Base-by-base conservation (phyloP, 495 filamentous ascomycete species). In the Aspergillus cavernicola region DNA sequence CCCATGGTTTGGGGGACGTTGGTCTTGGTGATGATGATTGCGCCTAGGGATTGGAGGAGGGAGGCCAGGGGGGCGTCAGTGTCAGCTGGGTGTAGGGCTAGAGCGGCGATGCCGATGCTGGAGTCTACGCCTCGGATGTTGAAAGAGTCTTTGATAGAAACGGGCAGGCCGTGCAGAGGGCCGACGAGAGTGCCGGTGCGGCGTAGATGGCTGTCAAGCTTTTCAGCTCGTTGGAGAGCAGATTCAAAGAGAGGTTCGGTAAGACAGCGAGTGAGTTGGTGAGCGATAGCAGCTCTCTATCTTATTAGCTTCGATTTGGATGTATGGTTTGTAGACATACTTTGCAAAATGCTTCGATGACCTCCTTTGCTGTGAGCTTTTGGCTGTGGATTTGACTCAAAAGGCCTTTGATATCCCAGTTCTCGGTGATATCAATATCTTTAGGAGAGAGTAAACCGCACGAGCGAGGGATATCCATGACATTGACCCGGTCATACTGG, bases 101-200 rank as follows among this genome's bases (percentile, higher is more conserved):
- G 67, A 11, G 70, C 73, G 15, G 80, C 72, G 44, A 85, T 75
- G n/a, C 82, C 84, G n/a, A 82, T 73, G 10, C 76, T 79, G 2
- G 81, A 67, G 53, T 86, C 79, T 10, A 77, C 64, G 22, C 78
- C 82, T 52, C 75, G 67, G 20, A 89, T 61, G 45, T 83, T 72
- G 69, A 89, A 88, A 22, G 77, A 75, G 56, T 89, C 86, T 58
- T 89, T 87, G 19, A 87, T 56, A 7, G 73, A 76, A 16, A 89
- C 71, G 3, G 86, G 85, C 0, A 90, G 75, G 9, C 86, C 85
- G 57, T 89, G 85, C 0, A 90, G 68, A 0, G 83, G 80, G 2
- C 86, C 86, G 26, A 83, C 40, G 0, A 74, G 68, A 23, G 66
- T 70, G 8, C 77, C 75, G 19, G 76, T 79, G 29, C 66, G 62